Base-by-base conservation (phyloP, 2,329 filamentous ascomycete species). In the Aspergillus jensenii region DNA sequence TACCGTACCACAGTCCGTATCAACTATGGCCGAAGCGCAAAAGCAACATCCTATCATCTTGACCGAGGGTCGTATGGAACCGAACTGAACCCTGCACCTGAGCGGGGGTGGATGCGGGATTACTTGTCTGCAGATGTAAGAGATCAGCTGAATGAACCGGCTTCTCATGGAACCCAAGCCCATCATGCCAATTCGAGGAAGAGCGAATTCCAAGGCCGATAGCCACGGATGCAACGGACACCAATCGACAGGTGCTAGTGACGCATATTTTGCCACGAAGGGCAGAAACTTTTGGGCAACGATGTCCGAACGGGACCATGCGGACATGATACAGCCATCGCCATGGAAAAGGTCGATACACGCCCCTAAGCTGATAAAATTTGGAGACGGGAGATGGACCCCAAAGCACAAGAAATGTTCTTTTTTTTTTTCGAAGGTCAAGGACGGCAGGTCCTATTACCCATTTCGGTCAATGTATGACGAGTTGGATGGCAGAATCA, bases 81-180 rank as follows among this genome's bases (percentile, higher is more conserved):
- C 61, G 64, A 67, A 57, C 62, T 65, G 63, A 68, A 69, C 70
- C 70, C 69, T 72, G 72, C 71, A 74, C 67, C 68, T 69, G 66
- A 69, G 69, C 65, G 68, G 68, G 68, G 69, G 55, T 66, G 64
- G 60, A 74, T 74, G 73, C 70, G 67, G 69, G 66, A 73, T 70
- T 68, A 70, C 66, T 65, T 63, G 57, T 73, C 69, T 76, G 74
- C 73, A 76, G 71, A 66, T 62, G 64, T 69, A 65, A 68, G 61
- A 71, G 73, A 74, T 76, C 74, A 76, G 73, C 73, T 76, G 74
- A 76, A 75, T 62, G 64, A 64, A 68, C 69, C 64, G 67, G 64
- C 65, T 67, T 58, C 49, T 57, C 54, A 60, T 58, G 56, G 41
- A 54, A 62, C 54, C 53, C 58, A 59, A 56, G 55, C 59, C 62